phyloP scores from a whole-genome alignment of 1,284 basidiomycete species.

The Microbotryum silenes-acaulis region DNA sequence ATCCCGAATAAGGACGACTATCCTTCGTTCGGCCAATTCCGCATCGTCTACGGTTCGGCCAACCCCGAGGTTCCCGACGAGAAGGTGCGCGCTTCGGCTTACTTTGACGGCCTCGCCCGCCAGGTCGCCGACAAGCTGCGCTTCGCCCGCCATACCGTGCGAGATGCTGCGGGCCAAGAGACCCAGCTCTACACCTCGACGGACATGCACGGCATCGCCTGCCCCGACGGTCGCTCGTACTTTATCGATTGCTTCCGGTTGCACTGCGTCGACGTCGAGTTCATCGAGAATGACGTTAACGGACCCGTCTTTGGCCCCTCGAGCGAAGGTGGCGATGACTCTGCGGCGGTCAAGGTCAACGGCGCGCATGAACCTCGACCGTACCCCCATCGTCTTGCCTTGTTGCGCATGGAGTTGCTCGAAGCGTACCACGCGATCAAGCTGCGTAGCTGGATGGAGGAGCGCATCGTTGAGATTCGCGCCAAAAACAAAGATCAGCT shows the following conservation, averaged over 20 bases:
- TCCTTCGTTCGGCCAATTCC: conserved; percentile 42
- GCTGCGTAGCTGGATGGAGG: conserved; percentile 49
- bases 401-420: conserved; percentile 52
- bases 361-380: conserved; percentile 11
- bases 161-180: conserved; percentile 44
- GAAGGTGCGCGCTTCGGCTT: conserved; percentile 43
- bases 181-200: conserved; percentile 48
- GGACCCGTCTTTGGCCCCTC: conserved; percentile 36
- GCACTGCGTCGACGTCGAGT: conserved; percentile 50
- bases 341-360: conserved; percentile 27
- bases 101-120: conserved; percentile 49
- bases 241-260: conserved; percentile 51
- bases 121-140: conserved; percentile 47
- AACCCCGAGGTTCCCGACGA: conserved; percentile 46
- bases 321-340: conserved; percentile 1
- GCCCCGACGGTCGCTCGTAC: conserved; percentile 51
- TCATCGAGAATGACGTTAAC: conserved; percentile 47
- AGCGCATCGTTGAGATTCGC: conserved; percentile 41
- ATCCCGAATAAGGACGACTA: conserved; percentile 36
- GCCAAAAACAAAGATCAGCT: conserved; percentile 40
- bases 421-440: conserved; percentile 50
- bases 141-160: conserved; percentile 49
- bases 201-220: conserved; percentile 52
- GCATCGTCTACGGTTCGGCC: conserved; percentile 51
- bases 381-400: conserved; percentile 51